phyloP scores from a whole-genome alignment of 441 rosid genomes.

The Euphorbia celastroides region DNA sequence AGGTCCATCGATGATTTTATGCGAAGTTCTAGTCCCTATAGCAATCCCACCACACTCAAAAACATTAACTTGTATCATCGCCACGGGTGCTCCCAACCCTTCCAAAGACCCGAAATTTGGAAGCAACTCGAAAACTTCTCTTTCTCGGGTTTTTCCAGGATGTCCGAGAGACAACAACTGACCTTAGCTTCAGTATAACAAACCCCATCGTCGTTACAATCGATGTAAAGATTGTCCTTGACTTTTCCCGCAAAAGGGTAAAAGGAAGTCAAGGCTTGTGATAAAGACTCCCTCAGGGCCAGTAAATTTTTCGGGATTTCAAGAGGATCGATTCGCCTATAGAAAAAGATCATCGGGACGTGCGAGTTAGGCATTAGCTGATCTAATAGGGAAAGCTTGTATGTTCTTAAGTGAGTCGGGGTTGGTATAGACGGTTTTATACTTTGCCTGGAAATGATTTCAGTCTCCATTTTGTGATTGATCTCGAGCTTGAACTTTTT shows the following conservation, averaged over 20 bases:
- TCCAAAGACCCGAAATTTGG: background rate
- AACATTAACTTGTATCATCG: conserved; percentile 11
- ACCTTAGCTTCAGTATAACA: conserved; percentile 12
- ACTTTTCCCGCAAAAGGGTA: conserved; percentile 27
- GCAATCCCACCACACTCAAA: conserved; percentile 33
- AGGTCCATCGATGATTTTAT: conserved; percentile 20
- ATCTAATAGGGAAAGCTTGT: conserved; percentile 43
- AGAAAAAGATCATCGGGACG: conserved; percentile 38
- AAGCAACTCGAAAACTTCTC: background rate
- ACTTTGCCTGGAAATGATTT: background rate
- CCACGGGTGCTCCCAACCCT: background rate
- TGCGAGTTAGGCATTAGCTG: conserved; percentile 32
- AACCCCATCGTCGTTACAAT: conserved; percentile 28
- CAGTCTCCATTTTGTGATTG: background rate
- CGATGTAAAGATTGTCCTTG: conserved; percentile 12
- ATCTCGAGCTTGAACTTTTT: too few species aligned
- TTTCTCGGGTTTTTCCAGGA: background rate
- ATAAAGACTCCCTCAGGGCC: conserved; percentile 34
- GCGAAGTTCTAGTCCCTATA: conserved; percentile 14
- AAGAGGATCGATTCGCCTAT: conserved; percentile 11
- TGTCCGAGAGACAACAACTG: background rate
- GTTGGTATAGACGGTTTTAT: conserved; percentile 48
- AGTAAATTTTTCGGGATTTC: conserved; percentile 11
- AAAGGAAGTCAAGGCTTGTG: conserved; percentile 25
- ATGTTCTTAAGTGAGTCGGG: conserved; percentile 30